Base-by-base conservation (phyloP, 495 filamentous ascomycete species). In the Aspergillus asperescens region DNA sequence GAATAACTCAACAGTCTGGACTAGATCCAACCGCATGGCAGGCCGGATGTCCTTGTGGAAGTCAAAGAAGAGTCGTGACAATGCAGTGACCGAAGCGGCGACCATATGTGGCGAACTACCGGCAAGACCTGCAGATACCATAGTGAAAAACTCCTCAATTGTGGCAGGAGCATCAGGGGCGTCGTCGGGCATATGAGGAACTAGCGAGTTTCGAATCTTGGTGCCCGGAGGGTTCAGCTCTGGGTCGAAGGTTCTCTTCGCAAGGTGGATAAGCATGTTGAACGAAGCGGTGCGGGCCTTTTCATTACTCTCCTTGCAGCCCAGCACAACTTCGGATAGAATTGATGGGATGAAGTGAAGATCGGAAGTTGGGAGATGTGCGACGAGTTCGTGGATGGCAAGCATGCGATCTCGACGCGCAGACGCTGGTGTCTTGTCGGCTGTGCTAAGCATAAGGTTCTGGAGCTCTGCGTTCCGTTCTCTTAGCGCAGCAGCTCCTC, bases 271-370 rank as follows among this genome's bases (percentile, higher is more conserved):
- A 25, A 98, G 80, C 12, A 98, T 76, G 38, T 95, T 89, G 60
- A 96, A 98, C 0, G 93, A 92, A 1, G 84, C 81, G 18, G 85
- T 88, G 35, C 93, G 78, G 0, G 93, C 89, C 64, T 89, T 89
- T 66, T 98, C 92, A 68, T 97, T 97, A 62, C 92, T 85, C 69
- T 97, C 94, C 71, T 98, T 98, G 69, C 89, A 87, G 41, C 89
- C 86, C 41, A 98, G 85, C 32, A 97, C 89, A 22, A 95, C 89
- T 70, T 98, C 93, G 1, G 90, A 87, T 19, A 98, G 78, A 24
- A 97, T 81, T 6, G 87, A 80, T 2, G 93, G 91, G 41, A 98
- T 90, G 74, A 97, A 97, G 65, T 96, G 86, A 22, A 98, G 80
- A 18, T 87, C 85, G 2, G 75, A 73, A 10, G 80, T 72, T 1